phyloP scores from a whole-genome alignment of 225 moss, liverwort and hornwort genomes.

The Straminergon stramineum region DNA sequence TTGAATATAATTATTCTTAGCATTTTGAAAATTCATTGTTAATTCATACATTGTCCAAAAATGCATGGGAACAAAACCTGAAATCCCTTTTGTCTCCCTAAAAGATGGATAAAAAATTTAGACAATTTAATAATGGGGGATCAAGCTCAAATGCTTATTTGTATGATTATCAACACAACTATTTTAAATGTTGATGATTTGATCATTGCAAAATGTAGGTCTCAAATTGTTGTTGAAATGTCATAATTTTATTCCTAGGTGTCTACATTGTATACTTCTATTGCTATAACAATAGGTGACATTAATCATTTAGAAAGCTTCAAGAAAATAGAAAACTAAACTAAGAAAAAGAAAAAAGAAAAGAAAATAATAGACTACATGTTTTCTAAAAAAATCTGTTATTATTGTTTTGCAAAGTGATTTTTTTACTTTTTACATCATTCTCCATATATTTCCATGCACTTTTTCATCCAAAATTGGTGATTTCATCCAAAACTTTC shows the following conservation, averaged over 20 bases:
- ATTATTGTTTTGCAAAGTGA: fast-evolving
- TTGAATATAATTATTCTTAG: not conserved
- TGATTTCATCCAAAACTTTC: not conserved
- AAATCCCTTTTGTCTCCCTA: not conserved
- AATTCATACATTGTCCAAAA: not conserved
- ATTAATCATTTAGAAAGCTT: not conserved
- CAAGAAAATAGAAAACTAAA: not conserved
- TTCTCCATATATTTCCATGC: not conserved
- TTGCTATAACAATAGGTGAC: not conserved
- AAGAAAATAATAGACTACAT: fast-evolving
- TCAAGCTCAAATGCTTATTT: not conserved
- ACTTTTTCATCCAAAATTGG: not conserved
- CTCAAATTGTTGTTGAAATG: not conserved
- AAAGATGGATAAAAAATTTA: too few species aligned
- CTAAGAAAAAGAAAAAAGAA: not conserved
- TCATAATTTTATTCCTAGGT: not conserved
- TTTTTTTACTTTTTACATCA: not conserved
- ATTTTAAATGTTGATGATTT: not conserved
- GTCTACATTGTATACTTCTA: fast-evolving
- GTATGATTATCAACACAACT: fast-evolving
- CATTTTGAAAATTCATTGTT: not conserved
- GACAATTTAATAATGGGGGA: not conserved
- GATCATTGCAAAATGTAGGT: fast-evolving
- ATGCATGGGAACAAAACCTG: fast-evolving
- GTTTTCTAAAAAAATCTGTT: fast-evolving